Percentiles rank a stretch among this genome's conserved stretches.
These are phyloP conservation scores for Pholiota microspora DNA, from an alignment of 768 basidiomycete species.

Conservation along the genomic window DNA sequence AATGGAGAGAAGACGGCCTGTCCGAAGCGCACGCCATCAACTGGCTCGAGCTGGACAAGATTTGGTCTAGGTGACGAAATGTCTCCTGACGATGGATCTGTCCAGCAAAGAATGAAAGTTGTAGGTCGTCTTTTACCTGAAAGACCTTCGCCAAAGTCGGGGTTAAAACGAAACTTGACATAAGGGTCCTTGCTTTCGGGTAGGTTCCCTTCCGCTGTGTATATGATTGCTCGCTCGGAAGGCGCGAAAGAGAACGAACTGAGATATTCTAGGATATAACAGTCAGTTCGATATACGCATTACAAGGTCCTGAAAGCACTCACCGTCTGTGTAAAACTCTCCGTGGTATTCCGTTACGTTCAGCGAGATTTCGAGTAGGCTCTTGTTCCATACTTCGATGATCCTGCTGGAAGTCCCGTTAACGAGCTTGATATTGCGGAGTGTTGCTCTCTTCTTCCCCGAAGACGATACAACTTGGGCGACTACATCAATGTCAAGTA, in stretches of 20 bases:
- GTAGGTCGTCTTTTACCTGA: slow-evolving; percentile 48
- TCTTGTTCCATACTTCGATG: slow-evolving; percentile 58
- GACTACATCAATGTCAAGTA: slow-evolving; percentile 41
- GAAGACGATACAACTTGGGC: slow-evolving; percentile 42
- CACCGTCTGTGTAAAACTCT: slow-evolving; percentile 63
- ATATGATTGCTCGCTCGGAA: slow-evolving; percentile 50
- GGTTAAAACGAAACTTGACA: slow-evolving; percentile 51
- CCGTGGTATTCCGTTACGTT: slow-evolving; percentile 61
- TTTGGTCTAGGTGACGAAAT: slow-evolving; percentile 1
- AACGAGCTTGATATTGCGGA: slow-evolving; percentile 38
- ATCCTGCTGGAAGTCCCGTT: slow-evolving; percentile 42
- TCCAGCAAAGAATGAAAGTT: slow-evolving; percentile 55
- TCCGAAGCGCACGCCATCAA: slow-evolving; percentile 40
- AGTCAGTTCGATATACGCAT: neutral
- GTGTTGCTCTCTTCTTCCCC: slow-evolving; percentile 38
- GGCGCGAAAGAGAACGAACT: slow-evolving; percentile 53
- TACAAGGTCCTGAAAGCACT: neutral
- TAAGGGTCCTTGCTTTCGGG: slow-evolving; percentile 28
- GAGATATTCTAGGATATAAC: slow-evolving; percentile 47
- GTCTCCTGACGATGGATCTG: slow-evolving; percentile 9
- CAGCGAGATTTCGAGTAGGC: slow-evolving; percentile 39
- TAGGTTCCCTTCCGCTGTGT: slow-evolving; percentile 56
- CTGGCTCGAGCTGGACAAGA: slow-evolving; percentile 16
- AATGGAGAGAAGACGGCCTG: slow-evolving; percentile 52
- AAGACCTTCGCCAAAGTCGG: slow-evolving; percentile 66